A percentile compares a stretch with the other conserved stretches of the same genome.
Conservation (phyloP, 331 rosid genomes). For the Pyrus hybrid region DNA sequence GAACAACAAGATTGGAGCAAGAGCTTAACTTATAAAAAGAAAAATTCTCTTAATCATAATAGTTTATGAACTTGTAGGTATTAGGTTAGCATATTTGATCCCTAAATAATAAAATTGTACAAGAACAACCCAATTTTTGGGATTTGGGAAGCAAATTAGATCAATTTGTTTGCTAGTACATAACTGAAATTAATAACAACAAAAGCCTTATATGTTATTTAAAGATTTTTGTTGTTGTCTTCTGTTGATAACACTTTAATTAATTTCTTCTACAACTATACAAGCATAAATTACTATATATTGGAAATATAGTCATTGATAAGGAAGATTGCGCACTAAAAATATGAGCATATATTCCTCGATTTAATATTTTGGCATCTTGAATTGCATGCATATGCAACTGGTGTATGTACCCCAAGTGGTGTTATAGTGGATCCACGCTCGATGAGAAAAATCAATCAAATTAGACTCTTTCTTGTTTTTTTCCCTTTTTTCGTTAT, state of each 20-base stretch:
- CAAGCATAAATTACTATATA: background rate
- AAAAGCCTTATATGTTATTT: background rate
- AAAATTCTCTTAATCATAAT: background rate
- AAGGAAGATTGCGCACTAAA: background rate
- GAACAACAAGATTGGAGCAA: background rate
- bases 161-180: background rate
- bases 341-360: slow-evolving; percentile 1
- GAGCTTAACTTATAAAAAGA: background rate
- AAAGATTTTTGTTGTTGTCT: background rate
- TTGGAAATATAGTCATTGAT: background rate
- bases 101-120: background rate
- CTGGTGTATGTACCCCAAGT: slow-evolving; percentile 5
- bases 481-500: background rate
- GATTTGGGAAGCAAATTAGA: background rate
- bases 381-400: slow-evolving; percentile 11
- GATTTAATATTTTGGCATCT: slow-evolving; percentile 14
- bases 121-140: background rate
- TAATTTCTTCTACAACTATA: background rate
- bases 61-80: background rate
- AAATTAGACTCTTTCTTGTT: background rate
- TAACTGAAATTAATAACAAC: background rate
- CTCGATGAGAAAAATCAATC: slow-evolving; percentile 15
- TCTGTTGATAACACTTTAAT: background rate
- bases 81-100: background rate
- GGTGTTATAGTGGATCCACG: slow-evolving; percentile 16